These are phyloP conservation scores for Geotrichum citri-aurantii DNA, from an alignment of 1,139 yeast species.

Conservation along the genomic window DNA sequence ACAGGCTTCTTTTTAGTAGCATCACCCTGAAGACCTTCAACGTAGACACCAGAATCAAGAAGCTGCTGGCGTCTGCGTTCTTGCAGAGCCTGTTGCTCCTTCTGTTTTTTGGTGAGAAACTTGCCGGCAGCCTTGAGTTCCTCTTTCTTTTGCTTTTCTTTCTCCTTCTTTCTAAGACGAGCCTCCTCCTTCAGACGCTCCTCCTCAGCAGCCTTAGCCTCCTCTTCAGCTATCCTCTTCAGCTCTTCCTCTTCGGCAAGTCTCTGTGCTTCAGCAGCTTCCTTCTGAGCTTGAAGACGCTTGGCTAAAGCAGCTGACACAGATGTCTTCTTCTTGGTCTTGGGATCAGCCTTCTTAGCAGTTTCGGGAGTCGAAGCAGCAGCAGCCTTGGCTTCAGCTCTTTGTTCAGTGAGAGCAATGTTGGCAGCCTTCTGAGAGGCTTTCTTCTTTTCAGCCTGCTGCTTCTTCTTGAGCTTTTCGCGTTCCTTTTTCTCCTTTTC, in stretches of 20 bases:
- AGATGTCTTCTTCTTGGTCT: conserved; percentile 36
- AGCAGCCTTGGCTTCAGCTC: conserved; percentile 31
- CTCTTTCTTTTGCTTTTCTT: conserved; percentile 71
- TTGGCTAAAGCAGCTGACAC: conserved; percentile 47
- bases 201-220: conserved; percentile 44
- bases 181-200: conserved; percentile 66
- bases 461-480: conserved; percentile 86
- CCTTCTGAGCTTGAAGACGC: conserved; percentile 80
- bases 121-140: conserved; percentile 93
- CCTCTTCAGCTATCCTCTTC: conserved; percentile 58
- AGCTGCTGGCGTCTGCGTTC: conserved; percentile 89
- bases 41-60: conserved; percentile 65
- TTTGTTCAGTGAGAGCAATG: conserved; percentile 41
- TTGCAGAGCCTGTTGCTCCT: conserved; percentile 79
- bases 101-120: conserved; percentile 76
- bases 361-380: conserved; percentile 35
- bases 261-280: conserved; percentile 66
- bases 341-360: conserved; percentile 27
- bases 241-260: conserved; percentile 55
- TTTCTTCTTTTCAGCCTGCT: conserved; percentile 81
- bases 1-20: conserved; percentile 59
- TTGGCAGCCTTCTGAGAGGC: conserved; percentile 66
- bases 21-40: conserved; percentile 57
- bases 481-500: conserved; percentile 96
- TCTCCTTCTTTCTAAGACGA: conserved; percentile 64